Base-by-base conservation (phyloP, 2,329 filamentous ascomycete genomes). In the Aspergillus sp. region DNA sequence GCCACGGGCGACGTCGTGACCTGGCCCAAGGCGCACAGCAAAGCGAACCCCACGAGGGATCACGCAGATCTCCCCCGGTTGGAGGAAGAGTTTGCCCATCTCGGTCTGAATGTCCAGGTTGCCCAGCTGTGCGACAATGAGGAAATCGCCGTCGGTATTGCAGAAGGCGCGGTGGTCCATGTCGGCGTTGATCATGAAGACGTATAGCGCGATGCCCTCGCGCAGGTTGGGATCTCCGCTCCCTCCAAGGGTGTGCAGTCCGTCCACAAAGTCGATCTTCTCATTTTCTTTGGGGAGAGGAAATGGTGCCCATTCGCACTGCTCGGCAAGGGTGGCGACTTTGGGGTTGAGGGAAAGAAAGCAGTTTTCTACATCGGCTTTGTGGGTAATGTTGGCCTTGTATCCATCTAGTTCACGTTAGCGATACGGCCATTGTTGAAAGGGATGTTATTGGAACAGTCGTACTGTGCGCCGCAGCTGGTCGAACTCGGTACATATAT, bases 71-170 rank as follows among this genome's bases (percentile, higher is more conserved):
- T 87, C 84, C 3, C 82, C 83, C 0, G 83, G 83, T 2, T 82
- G 79, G 4, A 86, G 79, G 50, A 83, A 76, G 0, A 86, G 64
- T 47, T 74, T 76, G 3, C 84, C 84, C 17, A 86, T 74, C 64
- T 87, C 84, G 0, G 84, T 86, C 59, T 84, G 82, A 42, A 86
- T 81, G 58, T 86, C 80, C 4, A 87, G 73, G 0, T 77, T 74
- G 9, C 84, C 84, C 53, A 83, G 76, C 55, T 86, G 83, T 0
- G 79, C 80, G 1, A 86, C 77, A 45, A 87, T 82, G 44, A 87
- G 71, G 52, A 85, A 80, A 64, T 87, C 83, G 3, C 84, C 84
- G 49, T 87, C 85, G 2, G 81, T 79, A 20, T 76, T 80, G 66
- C 80, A 82, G 64, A 81, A 82, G 3, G 79, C 79, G 49, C 77